These are phyloP conservation scores for Cladosporium sp. DNA, from an alignment of 2,329 filamentous ascomycete species.

Conservation along the genomic window DNA sequence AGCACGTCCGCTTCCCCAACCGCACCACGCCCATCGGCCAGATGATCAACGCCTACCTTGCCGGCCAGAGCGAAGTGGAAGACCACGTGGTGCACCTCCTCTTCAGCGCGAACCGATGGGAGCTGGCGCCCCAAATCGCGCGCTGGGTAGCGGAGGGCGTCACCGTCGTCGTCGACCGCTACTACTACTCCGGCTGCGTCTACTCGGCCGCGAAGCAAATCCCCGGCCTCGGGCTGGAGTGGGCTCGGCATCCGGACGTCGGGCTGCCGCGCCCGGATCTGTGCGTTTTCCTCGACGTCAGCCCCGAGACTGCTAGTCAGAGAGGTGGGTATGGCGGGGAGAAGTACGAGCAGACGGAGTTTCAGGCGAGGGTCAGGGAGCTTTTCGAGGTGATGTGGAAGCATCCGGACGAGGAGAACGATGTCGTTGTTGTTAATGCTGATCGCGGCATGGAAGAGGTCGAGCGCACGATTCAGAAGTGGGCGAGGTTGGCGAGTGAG, in stretches of 20 bases:
- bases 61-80: conserved; percentile 66
- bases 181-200: conserved; percentile 91
- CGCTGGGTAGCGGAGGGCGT: conserved; percentile 57
- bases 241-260: conserved; percentile 80
- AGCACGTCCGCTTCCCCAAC: conserved; percentile 67
- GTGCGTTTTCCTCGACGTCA: conserved; percentile 81
- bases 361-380: conserved; percentile 75
- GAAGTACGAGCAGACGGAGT: conserved; percentile 77
- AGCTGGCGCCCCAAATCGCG: conserved; percentile 48
- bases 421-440: conserved; percentile 54
- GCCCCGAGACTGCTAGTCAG: conserved; percentile 64
- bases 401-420: conserved; percentile 45
- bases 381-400: conserved; percentile 58
- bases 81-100: conserved; percentile 88
- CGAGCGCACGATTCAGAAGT: conserved; percentile 31
- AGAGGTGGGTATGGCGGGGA: conserved; percentile 87
- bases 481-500: conserved; percentile 18
- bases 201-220: conserved; percentile 88
- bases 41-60: conserved; percentile 82
- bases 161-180: conserved; percentile 83
- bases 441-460: conserved; percentile 50
- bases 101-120: conserved; percentile 91
- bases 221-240: conserved; percentile 63
- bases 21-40: conserved; percentile 78
- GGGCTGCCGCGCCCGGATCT: conserved; percentile 84